A percentile compares a stretch with the other conserved stretches of the same genome.
Evolutionary conservation across 805 yeast genomes (phyloP).

Genomic region (Scheffersomyces ergatensis): DNA sequence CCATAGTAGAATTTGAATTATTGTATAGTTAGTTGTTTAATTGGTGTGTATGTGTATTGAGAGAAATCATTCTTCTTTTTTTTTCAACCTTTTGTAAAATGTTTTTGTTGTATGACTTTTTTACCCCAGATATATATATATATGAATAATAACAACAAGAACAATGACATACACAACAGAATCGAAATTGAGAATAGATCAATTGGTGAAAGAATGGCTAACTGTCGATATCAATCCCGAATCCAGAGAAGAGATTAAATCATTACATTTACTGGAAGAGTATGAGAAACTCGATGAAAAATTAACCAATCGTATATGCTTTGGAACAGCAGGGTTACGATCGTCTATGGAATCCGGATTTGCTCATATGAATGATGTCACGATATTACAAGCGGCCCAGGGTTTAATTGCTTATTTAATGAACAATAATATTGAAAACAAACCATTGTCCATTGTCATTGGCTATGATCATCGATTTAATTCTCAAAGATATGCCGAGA

Average conservation of each 20-base stretch:
- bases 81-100: no score
- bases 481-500: constrained; percentile 74
- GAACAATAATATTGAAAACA: constrained; percentile 12
- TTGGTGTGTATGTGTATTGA: no score
- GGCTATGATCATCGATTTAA: constrained; percentile 92
- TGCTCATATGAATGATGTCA: constrained; percentile 82
- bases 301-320: constrained; percentile 60
- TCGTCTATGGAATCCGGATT: constrained; percentile 90
- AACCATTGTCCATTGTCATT: constrained; percentile 51
- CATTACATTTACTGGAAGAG: constrained; percentile 37
- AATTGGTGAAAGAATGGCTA: constrained; percentile 34
- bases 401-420: constrained; percentile 60
- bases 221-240: constrained; percentile 33
- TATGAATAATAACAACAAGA: not conserved
- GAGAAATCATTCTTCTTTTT: no score
- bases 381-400: constrained; percentile 87
- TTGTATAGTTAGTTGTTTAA: not conserved
- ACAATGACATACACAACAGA: no score
- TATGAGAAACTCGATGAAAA: constrained; percentile 48
- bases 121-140: not conserved
- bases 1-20: constrained; percentile 11
- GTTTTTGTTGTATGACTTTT: not conserved
- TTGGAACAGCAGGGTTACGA: constrained; percentile 94
- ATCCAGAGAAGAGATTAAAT: constrained; percentile 56
- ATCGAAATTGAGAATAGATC: constrained; percentile 12